phyloP scores from a whole-genome alignment of 225 moss, liverwort and hornwort genomes.

The Takakia lepidozioides region DNA sequence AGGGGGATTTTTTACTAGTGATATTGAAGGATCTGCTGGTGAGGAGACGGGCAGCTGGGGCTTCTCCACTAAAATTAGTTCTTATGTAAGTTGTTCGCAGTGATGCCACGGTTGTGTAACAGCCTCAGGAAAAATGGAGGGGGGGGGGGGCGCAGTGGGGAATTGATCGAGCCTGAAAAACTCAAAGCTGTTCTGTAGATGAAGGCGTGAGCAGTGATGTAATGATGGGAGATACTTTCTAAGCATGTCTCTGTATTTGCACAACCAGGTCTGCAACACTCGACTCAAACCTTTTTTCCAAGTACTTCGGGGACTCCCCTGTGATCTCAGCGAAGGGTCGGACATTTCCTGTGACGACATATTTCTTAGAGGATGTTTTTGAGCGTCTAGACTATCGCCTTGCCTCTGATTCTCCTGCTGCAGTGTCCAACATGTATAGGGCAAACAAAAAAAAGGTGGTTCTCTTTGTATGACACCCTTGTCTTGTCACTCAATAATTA shows the following conservation, averaged over 20 bases:
- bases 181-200: too few species aligned
- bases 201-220: too few species aligned
- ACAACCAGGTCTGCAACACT: constrained; percentile 83
- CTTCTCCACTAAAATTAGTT: constrained; percentile 67
- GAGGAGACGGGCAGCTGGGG: constrained; percentile 55
- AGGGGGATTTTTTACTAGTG: constrained; percentile 95
- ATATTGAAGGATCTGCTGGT: constrained; percentile 88
- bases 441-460: constrained; percentile 73
- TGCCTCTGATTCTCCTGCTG: constrained; percentile 86
- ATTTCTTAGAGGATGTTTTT: constrained; percentile 85
- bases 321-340: constrained; percentile 89
- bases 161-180: too few species aligned
- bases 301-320: constrained; percentile 83
- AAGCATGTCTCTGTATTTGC: too few species aligned
- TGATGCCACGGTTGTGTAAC: too few species aligned
- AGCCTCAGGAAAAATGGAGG: too few species aligned
- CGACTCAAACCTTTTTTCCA: constrained; percentile 85
- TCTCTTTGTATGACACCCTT: too few species aligned
- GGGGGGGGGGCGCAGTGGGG: too few species aligned
- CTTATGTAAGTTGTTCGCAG: constrained; percentile 75
- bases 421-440: constrained; percentile 69
- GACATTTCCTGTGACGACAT: constrained; percentile 80
- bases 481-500: too few species aligned
- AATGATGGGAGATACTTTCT: too few species aligned
- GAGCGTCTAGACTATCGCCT: constrained; percentile 89